Evolutionary conservation across 2,329 filamentous ascomycete species (phyloP).

Genomic region (Madurella mycetomatis): DNA sequence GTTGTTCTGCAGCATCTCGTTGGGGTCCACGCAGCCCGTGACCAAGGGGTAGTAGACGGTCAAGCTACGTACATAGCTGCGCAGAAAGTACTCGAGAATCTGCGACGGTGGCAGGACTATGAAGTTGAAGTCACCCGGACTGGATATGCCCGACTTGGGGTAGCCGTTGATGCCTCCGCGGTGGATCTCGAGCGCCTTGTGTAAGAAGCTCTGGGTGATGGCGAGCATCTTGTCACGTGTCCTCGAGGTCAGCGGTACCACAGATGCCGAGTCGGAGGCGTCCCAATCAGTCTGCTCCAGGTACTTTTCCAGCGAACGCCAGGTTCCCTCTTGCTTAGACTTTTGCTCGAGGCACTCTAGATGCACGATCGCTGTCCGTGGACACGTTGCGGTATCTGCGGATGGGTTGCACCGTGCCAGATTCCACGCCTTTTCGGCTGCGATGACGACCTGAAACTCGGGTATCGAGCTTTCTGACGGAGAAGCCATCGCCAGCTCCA

Average conservation of each 20-base stretch:
- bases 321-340: conserved; percentile 44
- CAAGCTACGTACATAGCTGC: conserved; percentile 61
- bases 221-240: conserved; percentile 67
- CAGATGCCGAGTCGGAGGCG: conserved; percentile 35
- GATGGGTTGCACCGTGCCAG: conserved; percentile 47
- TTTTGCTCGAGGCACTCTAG: conserved; percentile 48
- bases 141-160: conserved; percentile 40
- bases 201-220: conserved; percentile 65
- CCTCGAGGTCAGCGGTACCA: conserved; percentile 42
- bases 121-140: conserved; percentile 54
- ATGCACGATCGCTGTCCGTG: conserved; percentile 48
- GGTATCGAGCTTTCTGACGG: conserved; percentile 33
- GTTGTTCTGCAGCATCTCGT: conserved; percentile 63
- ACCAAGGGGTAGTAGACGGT: conserved; percentile 63
- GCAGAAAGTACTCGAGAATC: conserved; percentile 63
- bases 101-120: conserved; percentile 61
- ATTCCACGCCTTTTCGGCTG: conserved; percentile 48
- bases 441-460: conserved; percentile 45
- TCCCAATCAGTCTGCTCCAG: conserved; percentile 37
- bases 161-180: conserved; percentile 44
- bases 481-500: conserved; percentile 29
- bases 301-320: conserved; percentile 42
- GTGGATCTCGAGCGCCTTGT: conserved; percentile 67
- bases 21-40: conserved; percentile 57
- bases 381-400: conserved; percentile 42